Base-by-base conservation (phyloP, 768 basidiomycete genomes). In the Leucocoprinus birnbaumii region DNA sequence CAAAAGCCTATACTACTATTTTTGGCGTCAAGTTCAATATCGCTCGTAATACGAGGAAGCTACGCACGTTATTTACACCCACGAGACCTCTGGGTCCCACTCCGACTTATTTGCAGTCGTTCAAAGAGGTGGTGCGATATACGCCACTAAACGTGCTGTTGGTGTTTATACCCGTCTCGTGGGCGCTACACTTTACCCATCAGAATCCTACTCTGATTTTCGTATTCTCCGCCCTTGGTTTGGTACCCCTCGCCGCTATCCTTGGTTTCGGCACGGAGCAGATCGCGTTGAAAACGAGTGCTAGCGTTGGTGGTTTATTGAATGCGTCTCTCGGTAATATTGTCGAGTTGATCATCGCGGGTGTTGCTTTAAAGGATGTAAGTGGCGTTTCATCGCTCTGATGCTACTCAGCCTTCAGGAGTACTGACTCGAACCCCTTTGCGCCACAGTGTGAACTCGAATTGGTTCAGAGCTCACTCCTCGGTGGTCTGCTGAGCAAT, bases 401-500 rank as follows among this genome's bases (percentile, higher is more conserved):
- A n/a, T n/a, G n/a, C 41, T 38, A 3, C 11, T 48, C 2, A 38
- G 18, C 8, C 52, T 14, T 38, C 53, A 24, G 50, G 60, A 22
- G 22, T 45, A 44, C 62, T 65, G 22, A 56, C 26, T 21, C 13
- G 18, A 26, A 31, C 31, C 31, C 31, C 31, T 22, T 45, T 64
- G 38, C 59, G 70, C 18, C 26, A 27, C 53, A 78, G 76, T 79
- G 79, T 61, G 76, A 83, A 61, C 67, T 83, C 3, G 75, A 76
- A 45, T 71, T 81, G 26, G 80, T 82, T 16, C 81, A 81, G 58
- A 78, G 79, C 42, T 73, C 76, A 3, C 64, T 82, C 7, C 70
- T 82, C 11, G 81, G 81, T 41, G 78, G 78, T 21, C 72, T 81
- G 26, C 57, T 83, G 38, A 79, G 77, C 58, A 68, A 94, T 84